Base-by-base conservation (phyloP, 2,329 filamentous ascomycete species). In the Fusarium buharicum region DNA sequence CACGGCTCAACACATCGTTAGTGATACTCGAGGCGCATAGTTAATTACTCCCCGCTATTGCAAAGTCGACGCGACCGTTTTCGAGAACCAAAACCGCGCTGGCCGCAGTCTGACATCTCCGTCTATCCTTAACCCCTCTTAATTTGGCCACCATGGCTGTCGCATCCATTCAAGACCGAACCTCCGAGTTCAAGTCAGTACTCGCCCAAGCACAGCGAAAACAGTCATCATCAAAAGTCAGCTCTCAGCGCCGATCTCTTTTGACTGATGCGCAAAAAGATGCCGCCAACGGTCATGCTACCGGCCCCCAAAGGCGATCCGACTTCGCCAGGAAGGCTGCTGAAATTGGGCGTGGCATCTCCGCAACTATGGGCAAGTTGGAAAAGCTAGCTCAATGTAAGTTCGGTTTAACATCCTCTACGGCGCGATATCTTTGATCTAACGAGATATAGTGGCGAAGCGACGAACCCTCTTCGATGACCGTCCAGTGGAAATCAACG, bases 401-500 rank as follows among this genome's bases (percentile, higher is more conserved):
- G 86, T 80, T 18, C 34, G 18, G 6, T 11, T 10, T 16, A 14
- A 27, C 11, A 5, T 6, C 13, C 14, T n/a, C 9, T 46, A 30
- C 8, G 17, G 18, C 30, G 20, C 17, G 34, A 37, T 38, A 9
- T 22, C 31, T 27, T 17, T 31, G 6, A 22, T 16, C 61, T 70
- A 24, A 70, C 3, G 14, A 27, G 17, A 30, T 45, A 55, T 4
- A 91, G 88, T 99, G 74, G 95, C 95, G n/a, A 94, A 93, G 77
- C 88, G 94, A 72, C 96, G 97, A 78, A 97, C 95, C 10, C 87
- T 99, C 38, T 99, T 99, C 75, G 95, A 99, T 76, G 95, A 99
- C 79, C 87, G 92, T 74, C 93, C 95, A 0, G 91, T 97, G 51
- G 95, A 99, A 78, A 97, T 98, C 76, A 95, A 95, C 76, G 93